Evolutionary conservation across 1,284 basidiomycete genomes (phyloP).

Genomic region (Porogramme epimiltina): DNA sequence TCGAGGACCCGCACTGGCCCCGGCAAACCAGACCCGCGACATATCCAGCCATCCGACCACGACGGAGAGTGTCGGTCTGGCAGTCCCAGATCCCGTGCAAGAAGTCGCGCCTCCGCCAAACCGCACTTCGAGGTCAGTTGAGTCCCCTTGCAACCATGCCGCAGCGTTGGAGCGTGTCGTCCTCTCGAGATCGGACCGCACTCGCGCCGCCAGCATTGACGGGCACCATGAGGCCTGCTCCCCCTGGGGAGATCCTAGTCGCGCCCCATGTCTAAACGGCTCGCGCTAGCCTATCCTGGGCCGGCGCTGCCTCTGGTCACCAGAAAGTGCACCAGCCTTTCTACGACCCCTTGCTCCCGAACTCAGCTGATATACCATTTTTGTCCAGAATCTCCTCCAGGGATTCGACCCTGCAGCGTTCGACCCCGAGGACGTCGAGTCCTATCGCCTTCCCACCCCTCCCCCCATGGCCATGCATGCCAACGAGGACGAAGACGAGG

Average conservation of each 20-base stretch:
- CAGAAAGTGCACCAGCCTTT: no score
- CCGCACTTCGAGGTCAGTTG: not conserved
- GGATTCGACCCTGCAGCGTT: slow-evolving; percentile 10
- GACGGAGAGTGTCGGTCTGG: not conserved
- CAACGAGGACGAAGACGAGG: not conserved
- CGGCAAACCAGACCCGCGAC: not conserved
- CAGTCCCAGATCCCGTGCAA: not conserved
- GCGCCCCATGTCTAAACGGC: no score
- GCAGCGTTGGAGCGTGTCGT: no score
- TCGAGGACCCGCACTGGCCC: not conserved
- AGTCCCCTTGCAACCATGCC: no score
- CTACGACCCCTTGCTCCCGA: no score
- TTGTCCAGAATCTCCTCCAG: not conserved
- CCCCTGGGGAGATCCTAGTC: no score
- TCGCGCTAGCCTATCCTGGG: no score
- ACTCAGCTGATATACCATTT: no score
- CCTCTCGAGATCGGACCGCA: no score
- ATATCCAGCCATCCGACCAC: not conserved
- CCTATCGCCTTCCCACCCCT: not conserved
- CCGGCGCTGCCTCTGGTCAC: no score
- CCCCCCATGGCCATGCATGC: not conserved
- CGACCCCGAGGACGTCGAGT: not conserved
- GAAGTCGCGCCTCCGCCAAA: not conserved
- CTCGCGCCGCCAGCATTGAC: no score
- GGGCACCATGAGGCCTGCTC: no score